These are phyloP conservation scores for Lactarius trivialis DNA, from an alignment of 768 basidiomycete genomes.

Conservation along the genomic window DNA sequence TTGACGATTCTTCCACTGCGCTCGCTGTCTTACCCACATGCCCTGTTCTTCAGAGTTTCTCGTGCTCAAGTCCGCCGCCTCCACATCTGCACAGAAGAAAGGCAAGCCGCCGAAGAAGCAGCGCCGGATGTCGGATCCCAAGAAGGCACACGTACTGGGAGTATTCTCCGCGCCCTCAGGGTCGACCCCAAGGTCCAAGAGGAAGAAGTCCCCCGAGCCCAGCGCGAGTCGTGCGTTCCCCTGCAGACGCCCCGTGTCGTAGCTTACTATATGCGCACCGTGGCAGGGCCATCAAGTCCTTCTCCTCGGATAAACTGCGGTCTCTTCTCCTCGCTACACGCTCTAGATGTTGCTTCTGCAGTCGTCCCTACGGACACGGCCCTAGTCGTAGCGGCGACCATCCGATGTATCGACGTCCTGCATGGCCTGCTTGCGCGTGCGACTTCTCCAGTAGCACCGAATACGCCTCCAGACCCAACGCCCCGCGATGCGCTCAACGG, in stretches of 20 bases:
- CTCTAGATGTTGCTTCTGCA: neutral
- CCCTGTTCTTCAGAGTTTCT: neutral
- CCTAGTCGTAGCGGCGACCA: neutral
- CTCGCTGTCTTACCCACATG: neutral
- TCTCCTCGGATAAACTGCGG: neutral
- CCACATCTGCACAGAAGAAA: neutral
- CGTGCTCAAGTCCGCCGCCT: neutral
- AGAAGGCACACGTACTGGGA: neutral
- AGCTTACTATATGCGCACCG: neutral
- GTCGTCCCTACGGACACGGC: neutral
- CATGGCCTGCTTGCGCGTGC: slow-evolving; percentile 3
- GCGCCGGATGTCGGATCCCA: neutral
- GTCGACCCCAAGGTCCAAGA: neutral
- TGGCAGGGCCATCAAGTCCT: neutral
- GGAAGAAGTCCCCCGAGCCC: neutral
- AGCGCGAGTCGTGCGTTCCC: neutral
- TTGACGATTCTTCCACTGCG: neutral
- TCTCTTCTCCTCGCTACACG: slow-evolving; percentile 15
- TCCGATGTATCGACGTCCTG: slow-evolving; percentile 5
- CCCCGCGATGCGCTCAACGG: slow-evolving; percentile 3
- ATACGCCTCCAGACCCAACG: neutral
- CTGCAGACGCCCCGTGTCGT: too few relatives aligned
- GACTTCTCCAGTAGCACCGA: neutral
- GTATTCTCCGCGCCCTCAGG: neutral
- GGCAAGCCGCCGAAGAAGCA: neutral